phyloP scores from a whole-genome alignment of 2,329 filamentous ascomycete genomes.

The Capronia epimyces region DNA sequence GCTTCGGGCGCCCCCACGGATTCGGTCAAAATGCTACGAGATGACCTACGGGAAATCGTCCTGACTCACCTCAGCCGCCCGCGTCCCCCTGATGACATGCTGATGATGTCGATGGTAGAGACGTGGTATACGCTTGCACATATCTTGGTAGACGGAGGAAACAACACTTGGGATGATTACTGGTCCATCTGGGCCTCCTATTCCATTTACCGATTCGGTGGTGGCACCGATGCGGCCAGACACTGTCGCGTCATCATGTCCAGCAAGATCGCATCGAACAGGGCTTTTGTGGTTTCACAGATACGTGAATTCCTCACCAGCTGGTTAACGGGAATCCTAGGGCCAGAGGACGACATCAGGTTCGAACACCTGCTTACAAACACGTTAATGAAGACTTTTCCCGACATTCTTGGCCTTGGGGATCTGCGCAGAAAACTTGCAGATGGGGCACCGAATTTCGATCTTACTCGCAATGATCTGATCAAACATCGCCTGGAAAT shows the following conservation, averaged over 20 bases:
- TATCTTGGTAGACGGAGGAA: slow-evolving; percentile 9
- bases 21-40: not conserved
- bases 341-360: slow-evolving; percentile 2
- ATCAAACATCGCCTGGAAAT: slow-evolving; percentile 17
- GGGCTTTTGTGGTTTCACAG: slow-evolving; percentile 6
- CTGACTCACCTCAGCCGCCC: slow-evolving; percentile 7
- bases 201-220: slow-evolving; percentile 12
- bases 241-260: slow-evolving; percentile 21
- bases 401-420: slow-evolving; percentile 12
- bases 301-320: slow-evolving; percentile 12
- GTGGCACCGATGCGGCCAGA: slow-evolving; percentile 2
- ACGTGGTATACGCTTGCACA: slow-evolving; percentile 18
- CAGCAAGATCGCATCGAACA: slow-evolving; percentile 13
- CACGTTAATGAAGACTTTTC: slow-evolving; percentile 11
- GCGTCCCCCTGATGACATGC: slow-evolving; percentile 1
- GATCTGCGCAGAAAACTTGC: slow-evolving; percentile 6
- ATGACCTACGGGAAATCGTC: slow-evolving; percentile 8
- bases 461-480: slow-evolving; percentile 9
- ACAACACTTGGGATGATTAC: slow-evolving; percentile 17
- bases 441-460: not conserved
- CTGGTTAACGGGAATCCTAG: slow-evolving; percentile 15
- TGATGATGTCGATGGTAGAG: slow-evolving; percentile 16
- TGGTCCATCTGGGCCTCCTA: slow-evolving; percentile 7
- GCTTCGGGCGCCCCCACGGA: not conserved
- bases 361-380: slow-evolving; percentile 22